Base-by-base conservation (phyloP, 2,329 filamentous ascomycete species). In the Fusarium sp. region DNA sequence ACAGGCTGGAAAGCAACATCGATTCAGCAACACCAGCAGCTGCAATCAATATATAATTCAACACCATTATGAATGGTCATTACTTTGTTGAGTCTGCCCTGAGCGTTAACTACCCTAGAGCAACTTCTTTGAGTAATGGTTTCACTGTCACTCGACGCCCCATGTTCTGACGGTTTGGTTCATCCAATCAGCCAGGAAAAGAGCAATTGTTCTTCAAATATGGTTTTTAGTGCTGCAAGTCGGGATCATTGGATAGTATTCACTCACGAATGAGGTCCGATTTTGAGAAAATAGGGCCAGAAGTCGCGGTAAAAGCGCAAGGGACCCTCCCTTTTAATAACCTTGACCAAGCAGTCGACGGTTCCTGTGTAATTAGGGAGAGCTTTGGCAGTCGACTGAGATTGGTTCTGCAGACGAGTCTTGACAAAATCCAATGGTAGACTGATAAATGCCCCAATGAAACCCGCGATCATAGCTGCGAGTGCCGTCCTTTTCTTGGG, bases 261-360 rank as follows among this genome's bases (percentile, higher is more conserved):
- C 30, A 34, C 62, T 54, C 21, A 89, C 86, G 88, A 88, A 81
- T 91, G 89, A 59, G 89, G 89, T 55, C 88, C 89, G 77, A 91
- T 90, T 72, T 89, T 83, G 67, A 90, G 82, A 74, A 91, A 90
- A 75, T 91, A 91, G 43, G 89, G 91, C 67, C 86, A 86, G 75
- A 92, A 91, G 19, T 89, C 89, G 65, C 89, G 84, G 74, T 92
- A 92, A 74, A 92, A 91, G 65, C 89, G 82, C 78, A 91, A 75
- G 71, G 88, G 81, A 5, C 89, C 89, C 77, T 92, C 89, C 58
- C 90, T 88, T 38, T 12, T 4, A 12, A 7, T 20, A 19, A 40
- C 38, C n/a, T 40, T n/a, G n/a, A 19, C 7, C 19, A 40, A 20
- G 38, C 38, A 40, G n/a, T 40, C 38, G 12, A 19, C 17, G 2